Conservation (phyloP, 2,329 filamentous ascomycete genomes). For the Chaetothyriales sp. region DNA sequence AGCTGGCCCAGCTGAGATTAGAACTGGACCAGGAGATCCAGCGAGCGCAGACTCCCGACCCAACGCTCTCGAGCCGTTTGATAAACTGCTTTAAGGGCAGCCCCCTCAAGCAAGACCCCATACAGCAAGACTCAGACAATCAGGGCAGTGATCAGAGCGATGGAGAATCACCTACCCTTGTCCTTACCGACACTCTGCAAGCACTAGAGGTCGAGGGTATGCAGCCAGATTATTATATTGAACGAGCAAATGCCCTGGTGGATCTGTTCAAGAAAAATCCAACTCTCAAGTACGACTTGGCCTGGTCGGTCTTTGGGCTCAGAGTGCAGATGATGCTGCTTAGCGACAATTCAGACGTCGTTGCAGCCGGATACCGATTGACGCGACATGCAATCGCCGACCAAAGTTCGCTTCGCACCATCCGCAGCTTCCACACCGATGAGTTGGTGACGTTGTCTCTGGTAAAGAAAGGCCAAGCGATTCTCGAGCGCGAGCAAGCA, state of each 20-base stretch:
- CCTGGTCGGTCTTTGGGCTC: constrained; percentile 87
- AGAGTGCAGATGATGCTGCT: constrained; percentile 92
- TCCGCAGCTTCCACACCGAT: constrained; percentile 77
- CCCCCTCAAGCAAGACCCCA: constrained; percentile 37
- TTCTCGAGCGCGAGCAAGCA: constrained; percentile 90
- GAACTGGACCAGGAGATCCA: constrained; percentile 47
- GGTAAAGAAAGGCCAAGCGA: constrained; percentile 92
- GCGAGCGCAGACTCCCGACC: constrained; percentile 39
- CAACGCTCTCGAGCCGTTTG: constrained; percentile 33
- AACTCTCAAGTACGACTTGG: constrained; percentile 87
- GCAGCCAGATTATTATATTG: constrained; percentile 88
- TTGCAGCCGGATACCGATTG: constrained; percentile 85
- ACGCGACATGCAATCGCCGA: constrained; percentile 92
- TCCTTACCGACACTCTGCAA: constrained; percentile 77
- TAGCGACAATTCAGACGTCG: constrained; percentile 88
- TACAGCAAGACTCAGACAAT: constrained; percentile 36
- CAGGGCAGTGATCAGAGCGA: constrained; percentile 45
- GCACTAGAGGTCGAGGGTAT: constrained; percentile 77
- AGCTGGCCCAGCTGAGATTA: constrained; percentile 44
- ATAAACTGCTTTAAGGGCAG: constrained; percentile 44
- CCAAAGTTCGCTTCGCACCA: constrained; percentile 71
- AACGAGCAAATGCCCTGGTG: constrained; percentile 80
- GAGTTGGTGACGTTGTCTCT: constrained; percentile 82
- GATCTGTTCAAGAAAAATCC: constrained; percentile 89
- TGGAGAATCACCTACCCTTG: constrained; percentile 72